Conservation (phyloP, 192 early-diverging fungal species). For the Coemansia sp. region DNA sequence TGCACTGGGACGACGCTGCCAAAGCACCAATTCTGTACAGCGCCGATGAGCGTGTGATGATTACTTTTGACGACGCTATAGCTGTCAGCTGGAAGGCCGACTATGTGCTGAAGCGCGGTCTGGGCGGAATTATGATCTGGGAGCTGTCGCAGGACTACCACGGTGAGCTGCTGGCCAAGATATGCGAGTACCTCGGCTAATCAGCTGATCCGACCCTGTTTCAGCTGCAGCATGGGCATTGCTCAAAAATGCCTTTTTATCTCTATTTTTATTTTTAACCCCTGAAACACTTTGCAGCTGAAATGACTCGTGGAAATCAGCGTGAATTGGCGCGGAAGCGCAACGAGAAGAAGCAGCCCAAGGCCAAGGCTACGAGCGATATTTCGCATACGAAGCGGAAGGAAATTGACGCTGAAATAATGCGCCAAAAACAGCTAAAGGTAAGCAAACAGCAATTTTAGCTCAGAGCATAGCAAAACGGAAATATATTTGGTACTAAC, state of each 20-base stretch:
- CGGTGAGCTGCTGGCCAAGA: conserved; percentile 47
- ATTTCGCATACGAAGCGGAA: conserved; percentile 27
- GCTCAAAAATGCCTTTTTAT: conserved; percentile 6
- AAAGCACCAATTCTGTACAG: conserved; percentile 85
- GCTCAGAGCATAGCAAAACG: too few relatives aligned
- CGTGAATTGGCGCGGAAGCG: conserved; percentile 54
- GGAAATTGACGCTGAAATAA: conserved; percentile 50
- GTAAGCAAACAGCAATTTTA: neutral
- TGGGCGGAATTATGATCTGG: conserved; percentile 84
- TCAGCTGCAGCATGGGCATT: neutral
- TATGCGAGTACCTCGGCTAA: conserved; percentile 53
- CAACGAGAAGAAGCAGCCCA: conserved; percentile 47
- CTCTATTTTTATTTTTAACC: neutral
- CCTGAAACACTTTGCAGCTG: neutral
- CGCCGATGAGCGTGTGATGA: conserved; percentile 62
- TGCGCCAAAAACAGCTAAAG: conserved; percentile 53
- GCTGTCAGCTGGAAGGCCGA: conserved; percentile 66
- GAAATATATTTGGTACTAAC: neutral
- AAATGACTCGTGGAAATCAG: conserved; percentile 59
- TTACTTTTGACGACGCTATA: conserved; percentile 79
- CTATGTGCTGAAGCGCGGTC: conserved; percentile 57
- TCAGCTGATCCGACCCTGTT: neutral
- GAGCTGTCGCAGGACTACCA: conserved; percentile 61
- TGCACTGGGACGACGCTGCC: conserved; percentile 75
- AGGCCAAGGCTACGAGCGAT: conserved; percentile 39